Percentiles rank a stretch among this genome's conserved stretches.
Conservation (phyloP, 306 rosid genomes). For the Cucumis hystrix region DNA sequence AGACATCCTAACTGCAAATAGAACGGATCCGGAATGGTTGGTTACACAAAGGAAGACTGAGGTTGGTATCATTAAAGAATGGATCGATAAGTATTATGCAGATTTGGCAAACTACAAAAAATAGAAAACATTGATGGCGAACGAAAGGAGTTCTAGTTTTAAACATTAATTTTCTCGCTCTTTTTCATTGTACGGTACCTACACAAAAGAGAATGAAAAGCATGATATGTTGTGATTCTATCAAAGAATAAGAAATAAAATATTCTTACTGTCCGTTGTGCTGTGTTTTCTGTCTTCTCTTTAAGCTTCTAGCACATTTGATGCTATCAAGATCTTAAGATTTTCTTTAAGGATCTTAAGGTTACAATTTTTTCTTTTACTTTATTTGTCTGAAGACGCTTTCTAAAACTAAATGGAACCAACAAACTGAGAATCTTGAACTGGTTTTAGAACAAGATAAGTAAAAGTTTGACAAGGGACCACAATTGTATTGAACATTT, state of each 20-base stretch:
- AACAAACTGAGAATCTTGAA: neutral
- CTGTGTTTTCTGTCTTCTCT: neutral
- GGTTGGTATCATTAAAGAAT: slow-evolving; percentile 16
- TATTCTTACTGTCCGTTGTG: neutral
- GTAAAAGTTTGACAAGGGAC: neutral
- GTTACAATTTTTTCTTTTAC: neutral
- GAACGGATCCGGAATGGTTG: neutral
- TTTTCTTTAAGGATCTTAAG: too few species aligned
- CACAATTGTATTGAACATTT: neutral
- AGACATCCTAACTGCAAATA: neutral
- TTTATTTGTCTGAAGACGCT: neutral
- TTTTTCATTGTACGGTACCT: neutral
- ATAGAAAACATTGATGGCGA: neutral
- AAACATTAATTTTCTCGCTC: neutral
- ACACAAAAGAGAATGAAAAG: neutral
- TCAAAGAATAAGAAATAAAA: neutral
- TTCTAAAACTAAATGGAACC: neutral
- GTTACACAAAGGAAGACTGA: slow-evolving; percentile 22
- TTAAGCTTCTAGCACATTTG: neutral
- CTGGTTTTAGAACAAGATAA: neutral
- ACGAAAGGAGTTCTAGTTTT: neutral
- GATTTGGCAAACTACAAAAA: slow-evolving; percentile 13
- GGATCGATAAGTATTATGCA: slow-evolving; percentile 23
- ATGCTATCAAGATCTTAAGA: neutral
- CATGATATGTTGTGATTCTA: neutral